Base-by-base conservation (phyloP, 345 rosid species). In the Citrus sinensis region DNA sequence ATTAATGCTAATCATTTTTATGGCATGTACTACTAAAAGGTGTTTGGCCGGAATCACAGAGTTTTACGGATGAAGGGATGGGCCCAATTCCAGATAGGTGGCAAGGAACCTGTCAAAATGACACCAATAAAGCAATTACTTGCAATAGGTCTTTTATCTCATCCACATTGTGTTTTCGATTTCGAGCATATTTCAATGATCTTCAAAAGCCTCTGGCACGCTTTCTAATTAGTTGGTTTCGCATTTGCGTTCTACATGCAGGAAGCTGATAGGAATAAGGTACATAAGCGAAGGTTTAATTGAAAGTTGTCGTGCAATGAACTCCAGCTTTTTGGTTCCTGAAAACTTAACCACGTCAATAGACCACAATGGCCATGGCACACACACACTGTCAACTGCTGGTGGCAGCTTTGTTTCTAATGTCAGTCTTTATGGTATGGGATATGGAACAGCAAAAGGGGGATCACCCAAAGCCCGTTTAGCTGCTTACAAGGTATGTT, bases 391-490 rank as follows among this genome's bases (percentile, higher is more conserved):
- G 22, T 87, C 90, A 1, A 85, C 90, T 0, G 88, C 88, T 0
- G 90, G 67, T 1, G 88, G 90, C 10, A 80, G 60, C 64, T 89
- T 78, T 30, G 87, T 83, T 25, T 60, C 79, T 0, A 69, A 71
- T 29, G 87, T 79, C 2, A 83, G 49, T 64, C 40, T 89, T 20
- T 70, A 64, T 9, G 84, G 85, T 0, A 2, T n/a, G 1, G 84
- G 56, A 13, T 63, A 55, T 10, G 89, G 87, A 39, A 85, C 86
- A 0, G 85, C 84, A 0, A 83, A 82, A 71, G 89, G 91, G 0
- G 91, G 91, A 39, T 78, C 91, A 5, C 91, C 91, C 1, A 75
- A 58, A 37, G 87, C 91, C 42, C 85, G 85, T 29, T 87, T 86
- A 30, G 91, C 84, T 9, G 71, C 89, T 20, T 88, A 86, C 79